Conservation (phyloP, 2,329 filamentous ascomycete genomes). For the Chaetomiaceae sp. region DNA sequence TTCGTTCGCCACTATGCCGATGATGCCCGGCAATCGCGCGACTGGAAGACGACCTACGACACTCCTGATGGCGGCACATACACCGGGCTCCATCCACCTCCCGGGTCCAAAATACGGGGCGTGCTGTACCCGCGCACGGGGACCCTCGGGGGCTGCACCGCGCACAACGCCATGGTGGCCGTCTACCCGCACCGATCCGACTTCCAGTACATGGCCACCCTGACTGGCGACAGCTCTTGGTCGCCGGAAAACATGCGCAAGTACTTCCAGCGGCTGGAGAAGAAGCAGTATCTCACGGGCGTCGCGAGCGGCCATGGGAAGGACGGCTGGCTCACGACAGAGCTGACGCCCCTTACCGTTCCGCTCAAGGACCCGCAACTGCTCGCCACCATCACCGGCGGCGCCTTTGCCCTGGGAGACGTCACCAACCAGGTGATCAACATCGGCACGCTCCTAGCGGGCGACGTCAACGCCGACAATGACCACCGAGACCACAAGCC, state of each 20-base stretch:
- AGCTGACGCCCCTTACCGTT: slow-evolving; percentile 45
- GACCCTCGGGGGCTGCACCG: slow-evolving; percentile 36
- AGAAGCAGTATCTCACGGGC: slow-evolving; percentile 45
- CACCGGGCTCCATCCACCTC: slow-evolving; percentile 31
- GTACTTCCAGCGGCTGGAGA: slow-evolving; percentile 51
- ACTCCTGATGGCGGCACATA: slow-evolving; percentile 35
- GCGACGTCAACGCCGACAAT: slow-evolving; percentile 48
- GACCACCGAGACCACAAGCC: slow-evolving; percentile 40
- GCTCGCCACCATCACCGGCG: slow-evolving; percentile 46
- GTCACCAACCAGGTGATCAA: slow-evolving; percentile 30
- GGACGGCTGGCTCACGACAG: slow-evolving; percentile 52
- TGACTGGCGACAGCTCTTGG: slow-evolving; percentile 43
- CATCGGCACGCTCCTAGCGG: slow-evolving; percentile 41
- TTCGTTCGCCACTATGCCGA: slow-evolving; percentile 58
- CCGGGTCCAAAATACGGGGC: slow-evolving; percentile 31
- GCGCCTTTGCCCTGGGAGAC: slow-evolving; percentile 47
- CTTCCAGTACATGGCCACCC: slow-evolving; percentile 36
- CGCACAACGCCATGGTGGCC: slow-evolving; percentile 36
- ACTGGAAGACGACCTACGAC: slow-evolving; percentile 45
- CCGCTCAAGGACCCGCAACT: slow-evolving; percentile 49
- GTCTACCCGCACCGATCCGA: slow-evolving; percentile 38
- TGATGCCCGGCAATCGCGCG: slow-evolving; percentile 41
- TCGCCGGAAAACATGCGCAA: slow-evolving; percentile 52
- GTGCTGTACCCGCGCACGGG: slow-evolving; percentile 36
- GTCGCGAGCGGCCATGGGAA: slow-evolving; percentile 48